These are phyloP conservation scores for Candida albicans DNA, from an alignment of 1,139 yeast species.

Conservation along the genomic window DNA sequence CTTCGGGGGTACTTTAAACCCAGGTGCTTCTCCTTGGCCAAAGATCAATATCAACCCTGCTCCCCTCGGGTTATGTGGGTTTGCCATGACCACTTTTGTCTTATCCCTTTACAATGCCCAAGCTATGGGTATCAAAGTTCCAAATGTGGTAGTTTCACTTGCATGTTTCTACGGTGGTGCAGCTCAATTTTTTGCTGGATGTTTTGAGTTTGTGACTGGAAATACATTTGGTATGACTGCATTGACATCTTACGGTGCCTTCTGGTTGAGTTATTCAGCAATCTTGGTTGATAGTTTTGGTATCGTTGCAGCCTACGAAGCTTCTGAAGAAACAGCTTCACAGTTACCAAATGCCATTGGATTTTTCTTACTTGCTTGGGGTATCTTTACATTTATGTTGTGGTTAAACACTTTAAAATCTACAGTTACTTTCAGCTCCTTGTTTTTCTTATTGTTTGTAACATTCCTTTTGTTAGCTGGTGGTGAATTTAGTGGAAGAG, in stretches of 20 bases:
- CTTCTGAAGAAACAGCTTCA: slow-evolving; percentile 27
- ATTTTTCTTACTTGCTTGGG: slow-evolving; percentile 66
- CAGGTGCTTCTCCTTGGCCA: slow-evolving; percentile 34
- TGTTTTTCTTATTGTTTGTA: slow-evolving; percentile 53
- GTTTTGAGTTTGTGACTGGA: slow-evolving; percentile 63
- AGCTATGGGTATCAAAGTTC: slow-evolving; percentile 38
- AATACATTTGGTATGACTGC: slow-evolving; percentile 68
- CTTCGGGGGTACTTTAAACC: slow-evolving; percentile 41
- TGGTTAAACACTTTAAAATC: slow-evolving; percentile 61
- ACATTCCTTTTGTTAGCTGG: slow-evolving; percentile 59
- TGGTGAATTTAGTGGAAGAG: slow-evolving; percentile 52
- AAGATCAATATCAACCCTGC: slow-evolving; percentile 20
- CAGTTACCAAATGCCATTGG: slow-evolving; percentile 54
- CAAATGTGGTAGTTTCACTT: slow-evolving; percentile 44
- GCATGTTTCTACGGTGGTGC: slow-evolving; percentile 58
- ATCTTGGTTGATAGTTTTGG: slow-evolving; percentile 58
- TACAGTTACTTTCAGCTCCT: slow-evolving; percentile 57
- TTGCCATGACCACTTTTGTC: slow-evolving; percentile 50
- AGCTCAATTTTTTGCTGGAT: slow-evolving; percentile 63
- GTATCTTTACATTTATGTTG: slow-evolving; percentile 58
- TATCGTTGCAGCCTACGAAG: slow-evolving; percentile 49
- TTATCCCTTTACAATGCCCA: slow-evolving; percentile 42
- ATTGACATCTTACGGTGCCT: slow-evolving; percentile 71
- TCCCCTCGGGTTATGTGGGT: slow-evolving; percentile 41
- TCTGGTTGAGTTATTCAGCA: slow-evolving; percentile 69